phyloP scores from a whole-genome alignment of 768 basidiomycete genomes.

The Mycena latifolia region DNA sequence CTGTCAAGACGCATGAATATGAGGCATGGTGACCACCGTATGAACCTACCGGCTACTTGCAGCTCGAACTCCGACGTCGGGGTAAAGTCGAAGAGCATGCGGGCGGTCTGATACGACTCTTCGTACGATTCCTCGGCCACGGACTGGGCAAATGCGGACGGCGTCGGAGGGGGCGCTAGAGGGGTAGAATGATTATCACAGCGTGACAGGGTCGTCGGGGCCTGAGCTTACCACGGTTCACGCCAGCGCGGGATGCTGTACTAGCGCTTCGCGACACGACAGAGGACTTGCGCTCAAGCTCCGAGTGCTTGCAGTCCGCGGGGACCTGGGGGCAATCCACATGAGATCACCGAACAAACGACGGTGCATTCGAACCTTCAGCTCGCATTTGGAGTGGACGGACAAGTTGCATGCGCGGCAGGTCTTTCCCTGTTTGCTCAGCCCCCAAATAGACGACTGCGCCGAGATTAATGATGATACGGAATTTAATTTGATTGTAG shows the following conservation, averaged over 20 bases:
- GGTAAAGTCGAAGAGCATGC: slow-evolving; percentile 80
- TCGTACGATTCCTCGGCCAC: slow-evolving; percentile 51
- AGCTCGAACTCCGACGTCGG: slow-evolving; percentile 86
- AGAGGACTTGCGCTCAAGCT: slow-evolving; percentile 42
- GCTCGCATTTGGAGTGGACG: slow-evolving; percentile 87
- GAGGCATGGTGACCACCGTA: neutral
- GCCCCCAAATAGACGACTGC: slow-evolving; percentile 88
- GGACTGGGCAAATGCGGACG: slow-evolving; percentile 69
- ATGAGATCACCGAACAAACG: slow-evolving; percentile 3
- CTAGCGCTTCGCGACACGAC: slow-evolving; percentile 39
- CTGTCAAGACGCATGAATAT: slow-evolving; percentile 50
- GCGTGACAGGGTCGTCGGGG: neutral
- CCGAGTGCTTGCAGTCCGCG: slow-evolving; percentile 70
- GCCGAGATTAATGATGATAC: slow-evolving; percentile 24
- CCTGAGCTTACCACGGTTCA: slow-evolving; percentile 21
- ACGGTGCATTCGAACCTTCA: slow-evolving; percentile 67
- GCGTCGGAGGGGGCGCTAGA: slow-evolving; percentile 49
- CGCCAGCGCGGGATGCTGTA: slow-evolving; percentile 38
- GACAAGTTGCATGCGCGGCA: slow-evolving; percentile 83
- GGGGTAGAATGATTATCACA: neutral
- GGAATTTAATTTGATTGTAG: slow-evolving; percentile 3
- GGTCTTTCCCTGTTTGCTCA: slow-evolving; percentile 89
- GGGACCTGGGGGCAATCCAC: slow-evolving; percentile 64
- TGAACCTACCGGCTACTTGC: slow-evolving; percentile 66
- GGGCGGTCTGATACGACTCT: slow-evolving; percentile 64